A percentile compares a stretch with the other conserved stretches of the same genome.
Conservation (phyloP, 768 basidiomycete species). For the Rhizopogon vulgaris region DNA sequence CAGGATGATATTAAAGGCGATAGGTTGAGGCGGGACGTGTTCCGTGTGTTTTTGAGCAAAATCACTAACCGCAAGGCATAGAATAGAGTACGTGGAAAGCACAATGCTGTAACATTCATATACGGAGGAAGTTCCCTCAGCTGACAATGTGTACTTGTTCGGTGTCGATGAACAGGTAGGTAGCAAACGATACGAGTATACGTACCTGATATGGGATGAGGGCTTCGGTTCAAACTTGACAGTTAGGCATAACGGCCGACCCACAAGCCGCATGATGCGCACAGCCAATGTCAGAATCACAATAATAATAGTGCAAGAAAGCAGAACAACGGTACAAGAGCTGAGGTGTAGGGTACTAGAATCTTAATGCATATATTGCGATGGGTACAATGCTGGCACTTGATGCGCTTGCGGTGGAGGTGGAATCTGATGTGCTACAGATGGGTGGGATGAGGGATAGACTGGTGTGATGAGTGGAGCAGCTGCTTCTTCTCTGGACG, state of each 20-base stretch:
- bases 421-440: conserved; percentile 5
- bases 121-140: background rate
- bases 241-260: background rate
- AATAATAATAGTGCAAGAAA: background rate
- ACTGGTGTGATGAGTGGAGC: conserved; percentile 8
- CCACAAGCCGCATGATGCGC: background rate
- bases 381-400: conserved; percentile 7
- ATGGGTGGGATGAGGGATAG: conserved; percentile 3
- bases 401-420: conserved; percentile 8
- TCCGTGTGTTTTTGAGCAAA: conserved; percentile 83
- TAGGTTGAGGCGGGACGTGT: conserved; percentile 60
- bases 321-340: background rate
- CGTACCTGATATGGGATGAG: too few species aligned
- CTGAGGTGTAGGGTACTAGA: background rate
- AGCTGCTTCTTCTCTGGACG: conserved; percentile 21
- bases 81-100: too few species aligned
- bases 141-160: too few species aligned
- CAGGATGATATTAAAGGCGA: conserved; percentile 34
- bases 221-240: too few species aligned
- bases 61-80: conserved; percentile 46
- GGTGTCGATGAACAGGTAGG: too few species aligned
- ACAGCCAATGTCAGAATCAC: background rate
- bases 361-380: background rate
- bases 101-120: background rate
- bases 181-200: too few species aligned